A percentile compares a stretch with the other conserved stretches of the same genome.
phyloP scores from a whole-genome alignment of 257 asterid genomes.

The Ilex aquifolium region DNA sequence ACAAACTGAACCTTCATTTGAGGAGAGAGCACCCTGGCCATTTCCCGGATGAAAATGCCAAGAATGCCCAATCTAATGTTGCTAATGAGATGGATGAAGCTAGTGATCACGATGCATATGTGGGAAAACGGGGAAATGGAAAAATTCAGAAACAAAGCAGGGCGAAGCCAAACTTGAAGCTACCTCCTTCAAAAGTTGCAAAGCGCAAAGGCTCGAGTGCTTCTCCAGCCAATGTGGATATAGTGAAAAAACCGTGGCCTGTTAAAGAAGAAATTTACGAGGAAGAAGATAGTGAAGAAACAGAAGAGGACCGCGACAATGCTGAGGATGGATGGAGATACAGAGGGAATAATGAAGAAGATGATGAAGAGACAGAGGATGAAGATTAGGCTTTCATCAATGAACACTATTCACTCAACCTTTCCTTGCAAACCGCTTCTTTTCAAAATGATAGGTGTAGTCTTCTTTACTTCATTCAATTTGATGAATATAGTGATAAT shows the following conservation, averaged over 20 bases:
- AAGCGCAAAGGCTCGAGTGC: conserved; percentile 50
- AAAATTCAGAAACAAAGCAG: conserved; percentile 61
- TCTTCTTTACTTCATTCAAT: too few species aligned
- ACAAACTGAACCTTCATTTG: conserved; percentile 94
- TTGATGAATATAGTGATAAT: too few species aligned
- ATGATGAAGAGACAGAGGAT: conserved; percentile 95
- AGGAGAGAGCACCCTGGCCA: conserved; percentile 92
- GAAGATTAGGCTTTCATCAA: conserved; percentile 47
- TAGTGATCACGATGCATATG: conserved; percentile 69
- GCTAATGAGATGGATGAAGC: conserved; percentile 70
- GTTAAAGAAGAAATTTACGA: conserved; percentile 49
- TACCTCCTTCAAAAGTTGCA: conserved; percentile 69
- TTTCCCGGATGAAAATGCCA: conserved; percentile 71
- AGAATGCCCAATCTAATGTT: conserved; percentile 33
- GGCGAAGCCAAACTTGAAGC: conserved; percentile 68
- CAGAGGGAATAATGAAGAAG: conserved; percentile 27
- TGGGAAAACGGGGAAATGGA: conserved; percentile 44
- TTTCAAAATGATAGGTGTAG: too few species aligned
- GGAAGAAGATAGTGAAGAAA: conserved; percentile 96
- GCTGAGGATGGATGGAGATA: conserved; percentile 76
- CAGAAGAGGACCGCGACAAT: conserved; percentile 87
- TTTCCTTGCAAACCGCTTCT: not conserved
- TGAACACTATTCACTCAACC: not conserved
- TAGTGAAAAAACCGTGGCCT: conserved; percentile 54
- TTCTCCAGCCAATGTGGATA: conserved; percentile 43